phyloP scores from a whole-genome alignment of 2,329 filamentous ascomycete genomes.

The Graphilbum fragrans region DNA sequence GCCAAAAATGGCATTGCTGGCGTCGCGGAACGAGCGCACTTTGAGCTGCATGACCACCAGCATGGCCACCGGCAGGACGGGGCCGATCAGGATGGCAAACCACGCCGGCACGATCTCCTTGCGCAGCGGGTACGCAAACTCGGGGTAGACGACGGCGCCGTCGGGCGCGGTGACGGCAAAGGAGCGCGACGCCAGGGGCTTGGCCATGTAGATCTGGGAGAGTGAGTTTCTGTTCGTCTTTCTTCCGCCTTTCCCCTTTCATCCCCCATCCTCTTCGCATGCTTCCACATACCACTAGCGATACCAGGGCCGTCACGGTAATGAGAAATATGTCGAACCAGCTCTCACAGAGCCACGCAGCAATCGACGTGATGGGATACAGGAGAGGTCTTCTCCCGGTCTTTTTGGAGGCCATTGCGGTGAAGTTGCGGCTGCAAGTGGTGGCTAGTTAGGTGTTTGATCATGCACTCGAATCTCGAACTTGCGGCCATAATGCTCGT shows the following conservation, averaged over 20 bases:
- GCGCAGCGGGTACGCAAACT: constrained; percentile 60
- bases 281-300: constrained; percentile 36
- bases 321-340: constrained; percentile 59
- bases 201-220: constrained; percentile 49
- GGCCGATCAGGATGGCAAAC: constrained; percentile 53
- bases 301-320: constrained; percentile 17
- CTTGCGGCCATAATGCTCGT: too few relatives aligned
- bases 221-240: background rate
- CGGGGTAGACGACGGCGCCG: constrained; percentile 55
- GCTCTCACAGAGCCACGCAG: constrained; percentile 56
- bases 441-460: too few relatives aligned
- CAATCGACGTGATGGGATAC: too few relatives aligned
- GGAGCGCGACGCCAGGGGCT: constrained; percentile 54
- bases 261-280: background rate
- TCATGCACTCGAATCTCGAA: too few relatives aligned
- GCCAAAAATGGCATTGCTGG: constrained; percentile 60
- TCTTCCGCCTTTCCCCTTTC: background rate
- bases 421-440: too few relatives aligned
- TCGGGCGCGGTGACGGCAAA: constrained; percentile 57
- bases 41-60: constrained; percentile 57
- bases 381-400: too few relatives aligned
- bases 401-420: too few relatives aligned
- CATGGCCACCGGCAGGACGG: constrained; percentile 49
- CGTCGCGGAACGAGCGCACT: constrained; percentile 55
- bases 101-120: constrained; percentile 62